phyloP scores from a whole-genome alignment of 306 rosid genomes.

The Glycine soja region DNA sequence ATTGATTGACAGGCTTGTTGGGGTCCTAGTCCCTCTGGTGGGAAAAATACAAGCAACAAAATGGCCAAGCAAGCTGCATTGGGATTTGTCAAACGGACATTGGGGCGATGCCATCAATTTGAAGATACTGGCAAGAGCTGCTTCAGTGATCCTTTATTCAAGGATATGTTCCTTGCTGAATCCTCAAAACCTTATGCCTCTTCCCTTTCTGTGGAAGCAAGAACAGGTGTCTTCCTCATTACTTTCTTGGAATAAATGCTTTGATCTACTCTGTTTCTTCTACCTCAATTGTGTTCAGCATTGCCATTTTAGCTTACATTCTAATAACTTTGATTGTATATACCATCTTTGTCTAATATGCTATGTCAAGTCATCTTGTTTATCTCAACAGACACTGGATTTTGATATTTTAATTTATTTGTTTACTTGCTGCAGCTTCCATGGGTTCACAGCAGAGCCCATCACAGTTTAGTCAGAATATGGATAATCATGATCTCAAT shows the following conservation, averaged over 20 bases:
- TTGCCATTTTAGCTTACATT: slow-evolving; percentile 34
- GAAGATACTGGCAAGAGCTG: slow-evolving; percentile 93
- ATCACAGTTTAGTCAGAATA: slow-evolving; percentile 74
- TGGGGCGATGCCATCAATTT: slow-evolving; percentile 80
- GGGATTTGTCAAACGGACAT: slow-evolving; percentile 80
- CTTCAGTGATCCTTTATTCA: slow-evolving; percentile 78
- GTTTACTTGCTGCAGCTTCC: slow-evolving; percentile 67
- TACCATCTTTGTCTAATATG: slow-evolving; percentile 23
- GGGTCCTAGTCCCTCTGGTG: slow-evolving; percentile 82
- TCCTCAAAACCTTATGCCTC: slow-evolving; percentile 67
- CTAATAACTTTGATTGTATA: slow-evolving; percentile 28
- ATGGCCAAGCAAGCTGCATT: slow-evolving; percentile 90
- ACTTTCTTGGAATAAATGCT: slow-evolving; percentile 20
- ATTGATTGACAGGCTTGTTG: slow-evolving; percentile 71
- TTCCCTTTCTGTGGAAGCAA: slow-evolving; percentile 68
- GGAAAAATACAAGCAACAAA: slow-evolving; percentile 85
- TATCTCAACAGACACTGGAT: slow-evolving; percentile 3
- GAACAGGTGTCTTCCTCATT: slow-evolving; percentile 59
- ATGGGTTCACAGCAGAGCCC: slow-evolving; percentile 84
- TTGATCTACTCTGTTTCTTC: slow-evolving; percentile 36
- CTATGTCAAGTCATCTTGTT: slow-evolving; percentile 6
- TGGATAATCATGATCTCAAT: slow-evolving; percentile 65
- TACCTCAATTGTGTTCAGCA: slow-evolving; percentile 9
- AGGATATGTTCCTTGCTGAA: slow-evolving; percentile 75
- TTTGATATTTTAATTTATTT: slow-evolving; percentile 20